Conservation (phyloP, 176 grass and related monocot species). For the Lolium perenne region DNA sequence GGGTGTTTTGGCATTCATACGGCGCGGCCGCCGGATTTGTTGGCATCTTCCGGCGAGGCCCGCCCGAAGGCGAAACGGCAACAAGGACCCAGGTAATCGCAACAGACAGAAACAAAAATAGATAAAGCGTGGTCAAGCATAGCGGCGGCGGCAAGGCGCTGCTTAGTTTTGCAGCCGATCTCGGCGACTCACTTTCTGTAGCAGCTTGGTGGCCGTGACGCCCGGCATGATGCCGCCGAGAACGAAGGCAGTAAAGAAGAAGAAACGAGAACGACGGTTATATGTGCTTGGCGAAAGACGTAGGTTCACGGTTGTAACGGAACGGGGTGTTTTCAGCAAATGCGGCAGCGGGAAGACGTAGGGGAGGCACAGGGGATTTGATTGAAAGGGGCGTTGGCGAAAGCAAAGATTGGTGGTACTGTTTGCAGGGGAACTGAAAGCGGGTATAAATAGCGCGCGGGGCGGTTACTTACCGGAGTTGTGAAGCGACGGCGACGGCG, state of each 20-base stretch:
- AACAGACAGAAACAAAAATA: neutral
- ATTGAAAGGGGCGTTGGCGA: neutral
- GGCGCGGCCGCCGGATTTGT: neutral
- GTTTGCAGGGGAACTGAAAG: neutral
- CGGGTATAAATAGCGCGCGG: neutral
- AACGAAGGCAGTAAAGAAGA: neutral
- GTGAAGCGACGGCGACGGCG: slow-evolving; percentile 24
- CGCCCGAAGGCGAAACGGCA: neutral
- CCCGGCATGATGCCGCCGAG: neutral
- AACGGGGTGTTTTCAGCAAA: neutral
- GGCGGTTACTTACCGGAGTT: slow-evolving; percentile 43
- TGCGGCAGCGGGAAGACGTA: neutral
- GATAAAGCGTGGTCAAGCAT: neutral
- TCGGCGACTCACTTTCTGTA: neutral
- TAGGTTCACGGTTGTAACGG: no score
- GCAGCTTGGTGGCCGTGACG: neutral
- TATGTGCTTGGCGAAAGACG: no score
- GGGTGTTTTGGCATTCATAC: neutral
- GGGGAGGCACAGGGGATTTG: neutral
- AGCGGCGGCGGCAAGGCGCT: neutral
- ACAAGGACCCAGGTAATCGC: neutral
- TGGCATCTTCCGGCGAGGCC: neutral
- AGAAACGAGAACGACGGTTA: neutral
- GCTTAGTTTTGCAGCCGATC: no score
- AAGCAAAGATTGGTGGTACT: neutral